Conservation (phyloP, 768 basidiomycete genomes). For the Pulveroboletus ravenelii region DNA sequence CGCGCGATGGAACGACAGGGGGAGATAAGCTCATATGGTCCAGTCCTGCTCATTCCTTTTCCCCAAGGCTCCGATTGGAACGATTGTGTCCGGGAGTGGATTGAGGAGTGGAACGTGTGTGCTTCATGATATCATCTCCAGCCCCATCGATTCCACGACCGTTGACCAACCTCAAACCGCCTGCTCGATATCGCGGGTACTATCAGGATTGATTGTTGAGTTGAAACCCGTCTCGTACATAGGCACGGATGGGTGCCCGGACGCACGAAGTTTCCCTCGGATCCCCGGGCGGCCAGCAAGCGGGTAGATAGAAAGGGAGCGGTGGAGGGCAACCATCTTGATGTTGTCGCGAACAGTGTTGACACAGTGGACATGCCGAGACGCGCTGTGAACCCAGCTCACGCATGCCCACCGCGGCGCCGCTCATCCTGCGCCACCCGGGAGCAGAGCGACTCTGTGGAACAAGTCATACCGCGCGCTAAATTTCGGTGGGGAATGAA, state of each 20-base stretch:
- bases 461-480: too few relatives aligned
- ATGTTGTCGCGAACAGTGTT: neutral
- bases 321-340: neutral
- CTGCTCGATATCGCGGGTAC: neutral
- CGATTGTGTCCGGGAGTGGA: neutral
- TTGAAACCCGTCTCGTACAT: neutral
- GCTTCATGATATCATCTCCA: neutral
- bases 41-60: neutral
- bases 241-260: conserved; percentile 2
- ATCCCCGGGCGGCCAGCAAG: neutral
- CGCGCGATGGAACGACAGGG: neutral
- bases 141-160: neutral
- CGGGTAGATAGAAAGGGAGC: neutral
- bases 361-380: neutral
- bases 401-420: too few relatives aligned
- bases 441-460: too few relatives aligned
- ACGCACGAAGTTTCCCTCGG: neutral
- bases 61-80: neutral
- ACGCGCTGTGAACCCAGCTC: too few relatives aligned
- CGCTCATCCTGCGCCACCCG: too few relatives aligned
- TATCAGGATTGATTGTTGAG: neutral
- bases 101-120: neutral
- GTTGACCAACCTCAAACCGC: conserved; percentile 3
- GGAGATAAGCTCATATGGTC: conserved; percentile 4
- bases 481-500: too few relatives aligned